Base-by-base conservation (phyloP, 2,329 filamentous ascomycete genomes). In the Fusarium pininemorale region DNA sequence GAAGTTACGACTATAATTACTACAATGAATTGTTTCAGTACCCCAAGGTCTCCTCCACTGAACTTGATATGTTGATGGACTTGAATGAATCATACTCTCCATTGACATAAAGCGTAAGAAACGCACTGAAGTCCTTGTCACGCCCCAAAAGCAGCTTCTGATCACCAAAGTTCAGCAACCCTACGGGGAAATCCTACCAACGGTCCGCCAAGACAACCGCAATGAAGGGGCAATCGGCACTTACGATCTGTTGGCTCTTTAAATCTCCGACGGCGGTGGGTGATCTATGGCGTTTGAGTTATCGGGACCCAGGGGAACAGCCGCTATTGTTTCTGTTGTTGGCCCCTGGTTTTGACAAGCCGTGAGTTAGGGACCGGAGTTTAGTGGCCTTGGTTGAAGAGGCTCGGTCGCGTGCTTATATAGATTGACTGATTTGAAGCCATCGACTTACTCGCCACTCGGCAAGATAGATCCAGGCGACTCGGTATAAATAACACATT, bases 1-100 rank as follows among this genome's bases (percentile, higher is more conserved):
- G 72, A 74, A 62, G 66, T 58, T n/a, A 74, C 47, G 72, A 75
- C 39, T 42, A 54, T 64, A 67, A 69, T 69, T 38, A 55, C 15
- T 22, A 42, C 47, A 59, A 56, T 26, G 41, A 41, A 38, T n/a
- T 24, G 10, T 12, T 50, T 44, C 26, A 22, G 22, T 22, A 37
- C 8, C 3, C 24, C 15, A 6, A 22, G 2, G 4, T 53, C n/a
- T 15, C 30, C 13, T 8, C n/a, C 48, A 35, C 16, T 14, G 12
- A 28, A 22, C 14, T 30, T 26, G 30, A 51, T 11, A 20, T 24
- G 48, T 14, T 30, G 7, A 51, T 20, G 11, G 2, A 20, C 24
- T 7, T 9, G 12, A 3, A 35, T 10, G 3, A 24, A 51, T 0
- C 5, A 35, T 24, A 35, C 8, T 24, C 16, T 15, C 9, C 13